Conservation (phyloP, 78 protist genomes). For the Cavenderia fasciculata region DNA sequence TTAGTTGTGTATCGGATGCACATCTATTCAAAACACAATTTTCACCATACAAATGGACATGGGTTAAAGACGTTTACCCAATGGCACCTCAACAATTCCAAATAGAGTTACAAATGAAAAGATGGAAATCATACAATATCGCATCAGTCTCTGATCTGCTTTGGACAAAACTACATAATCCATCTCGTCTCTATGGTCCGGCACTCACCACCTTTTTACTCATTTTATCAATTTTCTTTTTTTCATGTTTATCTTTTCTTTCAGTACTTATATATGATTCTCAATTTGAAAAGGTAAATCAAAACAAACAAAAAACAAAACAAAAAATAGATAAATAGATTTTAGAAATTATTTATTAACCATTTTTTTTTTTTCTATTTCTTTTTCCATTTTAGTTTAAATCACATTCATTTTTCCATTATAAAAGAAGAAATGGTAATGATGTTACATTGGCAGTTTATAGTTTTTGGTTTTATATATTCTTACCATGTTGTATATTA, state of each 20-base stretch:
- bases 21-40: slow-evolving; percentile 53
- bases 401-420: neutral
- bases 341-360: neutral
- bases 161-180: slow-evolving; percentile 66
- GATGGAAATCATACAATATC: slow-evolving; percentile 24
- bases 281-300: slow-evolving; percentile 34
- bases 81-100: slow-evolving; percentile 8
- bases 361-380: neutral
- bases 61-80: slow-evolving; percentile 33
- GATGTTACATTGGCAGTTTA: neutral
- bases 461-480: slow-evolving; percentile 2
- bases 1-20: slow-evolving; percentile 72
- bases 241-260: neutral
- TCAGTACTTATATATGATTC: slow-evolving; percentile 11
- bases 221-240: neutral
- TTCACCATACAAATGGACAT: slow-evolving; percentile 54
- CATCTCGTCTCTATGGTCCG: neutral
- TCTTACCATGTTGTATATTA: slow-evolving; percentile 21
- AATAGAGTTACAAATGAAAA: neutral
- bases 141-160: slow-evolving; percentile 53
- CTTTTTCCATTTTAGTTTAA: too few relatives aligned
- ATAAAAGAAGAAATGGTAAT: neutral
- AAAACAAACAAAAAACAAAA: too few relatives aligned
- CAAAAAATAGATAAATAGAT: too few relatives aligned
- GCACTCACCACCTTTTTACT: neutral